These are phyloP conservation scores for Cladophialophora psammophila DNA, from an alignment of 2,329 filamentous ascomycete species.

Conservation along the genomic window DNA sequence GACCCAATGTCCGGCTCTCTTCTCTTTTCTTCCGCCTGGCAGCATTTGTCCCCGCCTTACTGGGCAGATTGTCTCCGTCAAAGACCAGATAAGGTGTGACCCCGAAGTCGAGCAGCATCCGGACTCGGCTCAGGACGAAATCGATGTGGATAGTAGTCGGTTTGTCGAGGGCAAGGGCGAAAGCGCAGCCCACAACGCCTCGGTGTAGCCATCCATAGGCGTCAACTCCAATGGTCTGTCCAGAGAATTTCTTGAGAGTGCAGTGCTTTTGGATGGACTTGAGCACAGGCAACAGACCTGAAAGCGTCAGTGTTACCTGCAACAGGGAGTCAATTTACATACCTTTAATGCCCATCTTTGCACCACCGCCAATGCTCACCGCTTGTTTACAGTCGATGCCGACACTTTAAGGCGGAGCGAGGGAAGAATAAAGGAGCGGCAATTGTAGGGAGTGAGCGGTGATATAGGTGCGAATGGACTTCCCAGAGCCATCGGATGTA, in stretches of 20 bases:
- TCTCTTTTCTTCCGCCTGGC: conserved; percentile 77
- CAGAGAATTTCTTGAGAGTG: conserved; percentile 83
- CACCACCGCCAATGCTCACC: conserved; percentile 26
- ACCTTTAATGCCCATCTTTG: conserved; percentile 56
- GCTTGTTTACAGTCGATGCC: conserved; percentile 23
- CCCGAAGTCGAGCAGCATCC: conserved; percentile 92
- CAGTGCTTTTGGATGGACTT: conserved; percentile 95
- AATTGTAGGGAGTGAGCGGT: neutral
- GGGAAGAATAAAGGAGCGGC: neutral
- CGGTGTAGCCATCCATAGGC: conserved; percentile 98
- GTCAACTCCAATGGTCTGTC: conserved; percentile 91
- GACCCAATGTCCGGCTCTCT: conserved; percentile 75
- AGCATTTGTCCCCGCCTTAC: conserved; percentile 86
- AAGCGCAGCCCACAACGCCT: conserved; percentile 86
- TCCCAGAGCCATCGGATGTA: conserved; percentile 21
- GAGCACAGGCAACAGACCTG: conserved; percentile 85
- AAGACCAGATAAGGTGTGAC: conserved; percentile 96
- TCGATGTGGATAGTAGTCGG: conserved; percentile 92
- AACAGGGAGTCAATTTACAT: conserved; percentile 17
- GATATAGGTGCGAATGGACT: neutral
- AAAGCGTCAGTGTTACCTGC: conserved; percentile 1
- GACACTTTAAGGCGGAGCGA: neutral
- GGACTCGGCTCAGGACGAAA: conserved; percentile 86
- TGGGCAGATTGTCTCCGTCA: conserved; percentile 92
- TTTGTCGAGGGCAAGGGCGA: conserved; percentile 87